Conservation (phyloP, 1,284 basidiomycete genomes). For the Leccinum fallax region DNA sequence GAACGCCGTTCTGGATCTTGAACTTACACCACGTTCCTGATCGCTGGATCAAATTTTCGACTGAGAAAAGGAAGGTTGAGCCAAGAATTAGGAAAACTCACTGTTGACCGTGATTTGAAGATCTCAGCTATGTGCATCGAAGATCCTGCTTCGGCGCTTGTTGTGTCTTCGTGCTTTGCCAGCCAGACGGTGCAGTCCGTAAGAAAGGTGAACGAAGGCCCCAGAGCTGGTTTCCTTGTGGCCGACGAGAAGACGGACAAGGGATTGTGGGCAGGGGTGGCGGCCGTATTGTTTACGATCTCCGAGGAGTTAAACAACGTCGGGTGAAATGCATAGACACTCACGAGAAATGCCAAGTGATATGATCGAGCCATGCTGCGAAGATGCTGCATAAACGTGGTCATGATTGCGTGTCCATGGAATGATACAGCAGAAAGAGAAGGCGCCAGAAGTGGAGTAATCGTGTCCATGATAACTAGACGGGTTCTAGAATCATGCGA, state of each 20-base stretch:
- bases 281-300: conserved; percentile 51
- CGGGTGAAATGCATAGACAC: conserved; percentile 18
- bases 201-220: conserved; percentile 72
- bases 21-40: conserved; percentile 42
- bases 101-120: conserved; percentile 48
- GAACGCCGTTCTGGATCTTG: conserved; percentile 29
- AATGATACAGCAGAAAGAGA: conserved; percentile 65
- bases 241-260: conserved; percentile 42
- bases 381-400: conserved; percentile 66
- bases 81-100: conserved; percentile 31
- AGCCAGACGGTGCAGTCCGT: conserved; percentile 76
- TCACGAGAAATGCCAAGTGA: conserved; percentile 53
- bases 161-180: conserved; percentile 22
- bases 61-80: not conserved
- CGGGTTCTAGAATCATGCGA: conserved; percentile 30
- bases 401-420: conserved; percentile 78
- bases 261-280: conserved; percentile 38
- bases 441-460: conserved; percentile 68
- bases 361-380: conserved; percentile 50
- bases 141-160: conserved; percentile 16
- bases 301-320: conserved; percentile 20
- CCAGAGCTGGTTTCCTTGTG: conserved; percentile 67
- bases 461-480: conserved; percentile 63
- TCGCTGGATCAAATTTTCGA: conserved; percentile 31
- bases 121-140: conserved; percentile 41